Evolutionary conservation across 805 yeast species (phyloP).

Genomic region (Sungouiella blattae): DNA sequence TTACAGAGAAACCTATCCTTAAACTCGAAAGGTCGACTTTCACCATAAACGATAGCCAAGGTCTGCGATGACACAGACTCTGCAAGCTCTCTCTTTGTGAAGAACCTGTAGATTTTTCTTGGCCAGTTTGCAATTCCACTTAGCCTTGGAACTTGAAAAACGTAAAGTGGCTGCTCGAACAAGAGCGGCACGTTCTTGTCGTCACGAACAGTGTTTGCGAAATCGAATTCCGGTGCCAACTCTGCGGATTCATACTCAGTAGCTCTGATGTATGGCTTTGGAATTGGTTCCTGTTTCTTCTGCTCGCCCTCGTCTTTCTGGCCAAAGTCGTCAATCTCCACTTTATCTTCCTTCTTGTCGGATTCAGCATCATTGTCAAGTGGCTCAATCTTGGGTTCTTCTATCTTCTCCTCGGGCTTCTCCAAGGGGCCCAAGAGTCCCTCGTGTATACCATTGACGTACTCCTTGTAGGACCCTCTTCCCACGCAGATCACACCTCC

Average conservation of each 20-base stretch:
- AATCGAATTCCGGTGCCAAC: slow-evolving; percentile 60
- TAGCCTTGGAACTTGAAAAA: slow-evolving; percentile 71
- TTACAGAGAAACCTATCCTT: slow-evolving; percentile 34
- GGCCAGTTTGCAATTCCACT: slow-evolving; percentile 80
- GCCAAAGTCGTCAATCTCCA: slow-evolving; percentile 9
- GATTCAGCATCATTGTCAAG: slow-evolving; percentile 8
- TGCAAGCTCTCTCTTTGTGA: slow-evolving; percentile 68
- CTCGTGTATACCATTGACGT: slow-evolving; percentile 85
- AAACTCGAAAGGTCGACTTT: slow-evolving; percentile 50
- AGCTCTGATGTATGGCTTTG: slow-evolving; percentile 61
- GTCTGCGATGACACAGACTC: slow-evolving; percentile 58
- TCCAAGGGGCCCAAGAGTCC: slow-evolving; percentile 90
- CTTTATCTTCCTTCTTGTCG: slow-evolving; percentile 12
- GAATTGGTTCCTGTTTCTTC: slow-evolving; percentile 43
- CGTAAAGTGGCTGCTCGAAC: slow-evolving; percentile 75
- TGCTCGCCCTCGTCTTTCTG: slow-evolving; percentile 23
- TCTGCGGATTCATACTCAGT: slow-evolving; percentile 51
- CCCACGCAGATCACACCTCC: slow-evolving; percentile 94
- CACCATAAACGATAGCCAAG: slow-evolving; percentile 49
- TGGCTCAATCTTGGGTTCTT: slow-evolving; percentile 9
- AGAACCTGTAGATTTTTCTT: slow-evolving; percentile 70
- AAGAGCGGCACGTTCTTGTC: slow-evolving; percentile 50
- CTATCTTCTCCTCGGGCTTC: slow-evolving; percentile 29
- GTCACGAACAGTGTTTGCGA: slow-evolving; percentile 24
- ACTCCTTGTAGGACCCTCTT: slow-evolving; percentile 94